Base-by-base conservation (phyloP, 2,329 filamentous ascomycete species). In the Rhynchosporium graminicola region DNA sequence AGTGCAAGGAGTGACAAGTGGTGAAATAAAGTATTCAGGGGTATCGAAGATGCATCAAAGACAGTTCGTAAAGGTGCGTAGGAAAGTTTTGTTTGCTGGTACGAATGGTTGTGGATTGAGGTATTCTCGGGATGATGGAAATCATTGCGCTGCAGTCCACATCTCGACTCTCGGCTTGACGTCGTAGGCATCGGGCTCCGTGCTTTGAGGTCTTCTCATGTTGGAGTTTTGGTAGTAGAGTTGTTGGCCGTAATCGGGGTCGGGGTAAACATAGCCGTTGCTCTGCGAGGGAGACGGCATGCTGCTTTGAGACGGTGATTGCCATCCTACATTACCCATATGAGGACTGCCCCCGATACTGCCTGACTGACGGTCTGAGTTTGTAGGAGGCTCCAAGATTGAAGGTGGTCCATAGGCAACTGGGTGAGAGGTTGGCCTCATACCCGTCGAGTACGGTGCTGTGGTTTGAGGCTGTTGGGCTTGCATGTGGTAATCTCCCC, bases 341-440 rank as follows among this genome's bases (percentile, higher is more conserved):
- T 97, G 93, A 57, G 94, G 93, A 75, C 92, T 97, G 59, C 90
- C 90, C 61, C 81, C 86, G n/a, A 85, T 88, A 73, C 91, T 96
- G 60, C 82, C 82, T 56, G 80, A 76, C 70, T 89, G 87, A 67
- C 89, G 87, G 63, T 94, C 91, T 65, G 91, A 83, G 75, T 86
- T 93, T 31, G 87, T 80, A 13, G 93, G 92, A 28, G 87, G 87
- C 78, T 97, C 94, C 57, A 97, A 81, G 15, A 73, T 70, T 15
- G 90, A 92, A 55, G 90, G 87, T 29, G 91, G 91, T n/a, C 88
- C 90, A 75, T 94, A 96, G 64, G 83, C 83, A 12, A 80, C 87
- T 0, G 94, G 93, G 76, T 97, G 93, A 45, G 93, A 97, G 0
- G 94, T 97, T 69, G 94, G 86, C 52, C 85, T 82, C 61, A 77